Evolutionary conservation across 1,139 yeast genomes (phyloP).

Genomic region (Wickerhamomyces sp.): DNA sequence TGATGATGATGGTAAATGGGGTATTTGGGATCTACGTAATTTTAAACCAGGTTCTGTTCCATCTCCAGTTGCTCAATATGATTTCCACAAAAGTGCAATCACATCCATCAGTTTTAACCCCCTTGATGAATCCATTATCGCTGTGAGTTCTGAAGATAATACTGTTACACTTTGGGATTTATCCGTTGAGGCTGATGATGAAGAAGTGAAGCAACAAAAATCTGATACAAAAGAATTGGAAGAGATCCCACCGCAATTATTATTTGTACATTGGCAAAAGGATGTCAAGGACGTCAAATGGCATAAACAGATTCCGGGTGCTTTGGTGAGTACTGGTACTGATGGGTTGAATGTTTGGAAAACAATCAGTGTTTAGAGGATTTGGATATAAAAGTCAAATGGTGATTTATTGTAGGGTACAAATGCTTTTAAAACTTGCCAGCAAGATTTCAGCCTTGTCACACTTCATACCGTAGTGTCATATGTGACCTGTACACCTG

Average conservation of each 20-base stretch:
- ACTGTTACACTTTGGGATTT: constrained; percentile 97
- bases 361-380: constrained; percentile 83
- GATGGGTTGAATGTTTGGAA: constrained; percentile 96
- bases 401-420: too few relatives aligned
- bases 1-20: constrained; percentile 96
- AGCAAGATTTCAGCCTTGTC: too few relatives aligned
- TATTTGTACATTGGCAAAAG: constrained; percentile 97
- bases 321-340: constrained; percentile 89
- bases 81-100: constrained; percentile 90
- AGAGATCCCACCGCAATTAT: constrained; percentile 91
- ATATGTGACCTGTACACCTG: too few relatives aligned
- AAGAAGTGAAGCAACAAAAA: constrained; percentile 75
- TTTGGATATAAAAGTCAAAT: too few relatives aligned
- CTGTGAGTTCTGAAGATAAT: constrained; percentile 94
- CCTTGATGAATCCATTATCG: constrained; percentile 88
- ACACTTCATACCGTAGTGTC: too few relatives aligned
- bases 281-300: constrained; percentile 97
- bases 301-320: constrained; percentile 97
- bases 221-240: constrained; percentile 69
- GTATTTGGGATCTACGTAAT: constrained; percentile 95
- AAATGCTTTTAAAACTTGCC: too few relatives aligned
- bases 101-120: constrained; percentile 96
- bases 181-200: constrained; percentile 96
- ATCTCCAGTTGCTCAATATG: constrained; percentile 84
- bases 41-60: constrained; percentile 54